phyloP scores from a whole-genome alignment of 2,329 filamentous ascomycete species.

The Nothomitra cinnamomea region DNA sequence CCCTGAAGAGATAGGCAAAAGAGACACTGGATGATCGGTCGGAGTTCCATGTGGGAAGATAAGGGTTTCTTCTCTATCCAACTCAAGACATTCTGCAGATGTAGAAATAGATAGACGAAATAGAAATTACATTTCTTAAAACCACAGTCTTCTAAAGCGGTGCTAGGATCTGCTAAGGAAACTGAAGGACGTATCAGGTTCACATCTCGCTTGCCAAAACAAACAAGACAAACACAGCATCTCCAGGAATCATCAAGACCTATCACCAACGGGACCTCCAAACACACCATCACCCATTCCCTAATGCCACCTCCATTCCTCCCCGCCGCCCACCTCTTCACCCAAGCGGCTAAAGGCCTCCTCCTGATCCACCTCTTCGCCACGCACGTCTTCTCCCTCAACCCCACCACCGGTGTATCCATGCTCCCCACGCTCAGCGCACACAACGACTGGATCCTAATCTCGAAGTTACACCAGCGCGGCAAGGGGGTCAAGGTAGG shows the following conservation, averaged over 20 bases:
- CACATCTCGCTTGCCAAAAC: no score
- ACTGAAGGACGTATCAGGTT: no score
- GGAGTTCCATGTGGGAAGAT: no score
- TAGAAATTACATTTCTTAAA: no score
- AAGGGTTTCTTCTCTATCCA: no score
- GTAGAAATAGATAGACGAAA: no score
- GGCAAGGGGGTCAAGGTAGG: constrained; percentile 58
- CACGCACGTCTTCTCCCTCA: constrained; percentile 45
- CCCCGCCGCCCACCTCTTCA: background rate
- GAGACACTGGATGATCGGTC: background rate
- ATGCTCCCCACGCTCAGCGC: constrained; percentile 77
- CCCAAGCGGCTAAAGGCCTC: background rate
- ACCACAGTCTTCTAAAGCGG: no score
- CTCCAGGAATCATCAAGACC: no score
- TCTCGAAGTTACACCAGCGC: constrained; percentile 48
- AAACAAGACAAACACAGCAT: no score
- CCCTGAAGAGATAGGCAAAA: constrained; percentile 38
- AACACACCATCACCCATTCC: background rate
- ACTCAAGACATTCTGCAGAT: no score
- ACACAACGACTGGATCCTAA: constrained; percentile 49
- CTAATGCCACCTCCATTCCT: background rate
- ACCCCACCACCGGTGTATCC: constrained; percentile 51
- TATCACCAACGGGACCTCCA: background rate
- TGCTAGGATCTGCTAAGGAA: no score
- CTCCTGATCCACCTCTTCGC: constrained; percentile 16